Base-by-base conservation (phyloP, 2,329 filamentous ascomycete species). In the Fusarium guadeloupense region DNA sequence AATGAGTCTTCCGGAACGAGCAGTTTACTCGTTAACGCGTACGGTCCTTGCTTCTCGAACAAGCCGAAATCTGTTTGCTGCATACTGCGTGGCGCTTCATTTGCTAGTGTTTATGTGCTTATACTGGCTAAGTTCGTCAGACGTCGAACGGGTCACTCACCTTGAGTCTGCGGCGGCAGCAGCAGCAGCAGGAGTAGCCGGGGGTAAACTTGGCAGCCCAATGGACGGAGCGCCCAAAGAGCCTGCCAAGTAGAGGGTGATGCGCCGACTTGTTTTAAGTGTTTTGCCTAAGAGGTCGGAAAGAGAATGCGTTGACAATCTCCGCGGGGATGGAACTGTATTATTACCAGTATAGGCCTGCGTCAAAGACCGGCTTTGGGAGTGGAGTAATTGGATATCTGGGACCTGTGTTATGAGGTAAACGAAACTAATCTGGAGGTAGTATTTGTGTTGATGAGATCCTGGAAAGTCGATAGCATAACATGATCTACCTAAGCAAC, bases 51-150 rank as follows among this genome's bases (percentile, higher is more conserved):
- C 93, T 45, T 97, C 93, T 40, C 83, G 95, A 59, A 91, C 90
- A 23, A 97, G 93, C 78, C 85, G 96, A 62, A 99, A 98, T 74
- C 75, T 99, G 55, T 99, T 99, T 77, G 95, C 93, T 1, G 88
- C 86, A 10, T 99, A 99, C 76, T 96, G 94, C 75, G 80, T 97
- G 30, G 92, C 88, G 28, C 81, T 99, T 66, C 95, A 99, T 78
- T 71, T 97, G 38, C 78, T 99, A 41, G 89, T 98, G 3, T 95
- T 99, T 71, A 81, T 89, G 66, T 90, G 92, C 75, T 80, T 98
- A 59, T 98, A 94, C 77, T 93, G 89, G 85, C 87, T 93, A 71
- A 91, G 91, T 55, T 85, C 86, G 4, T 79, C 81, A 25, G 86
- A 92, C 68, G 83, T 87, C 28, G 88, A 88, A 71, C 85, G 89